These are phyloP conservation scores for Gyrodon lividus DNA, from an alignment of 768 basidiomycete genomes.

Conservation along the genomic window DNA sequence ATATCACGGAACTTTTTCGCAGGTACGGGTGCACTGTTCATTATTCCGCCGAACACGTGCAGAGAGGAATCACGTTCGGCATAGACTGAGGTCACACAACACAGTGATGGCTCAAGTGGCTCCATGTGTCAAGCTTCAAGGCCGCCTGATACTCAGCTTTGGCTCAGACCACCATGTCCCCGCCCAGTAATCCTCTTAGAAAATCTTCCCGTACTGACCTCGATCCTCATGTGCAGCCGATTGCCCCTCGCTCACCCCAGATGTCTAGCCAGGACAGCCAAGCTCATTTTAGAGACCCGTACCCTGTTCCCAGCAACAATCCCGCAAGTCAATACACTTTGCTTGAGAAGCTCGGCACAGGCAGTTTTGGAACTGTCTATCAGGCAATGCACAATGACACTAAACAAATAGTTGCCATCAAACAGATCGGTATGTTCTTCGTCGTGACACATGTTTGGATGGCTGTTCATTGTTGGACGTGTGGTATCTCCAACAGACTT, in stretches of 20 bases:
- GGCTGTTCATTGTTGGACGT: constrained; percentile 3
- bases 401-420: constrained; percentile 94
- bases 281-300: constrained; percentile 51
- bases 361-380: constrained; percentile 96
- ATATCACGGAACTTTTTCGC: too few relatives aligned
- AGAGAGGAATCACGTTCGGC: constrained; percentile 16
- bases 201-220: constrained; percentile 38
- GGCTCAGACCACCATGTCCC: constrained; percentile 43
- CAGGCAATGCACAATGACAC: constrained; percentile 96
- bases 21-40: background rate
- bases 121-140: constrained; percentile 21
- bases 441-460: constrained; percentile 7
- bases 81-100: constrained; percentile 9
- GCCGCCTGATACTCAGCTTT: constrained; percentile 11
- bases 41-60: constrained; percentile 26
- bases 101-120: background rate
- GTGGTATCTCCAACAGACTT: constrained; percentile 58
- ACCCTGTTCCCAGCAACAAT: constrained; percentile 71
- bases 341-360: constrained; percentile 94
- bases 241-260: constrained; percentile 43
- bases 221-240: constrained; percentile 38
- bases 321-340: constrained; percentile 90
- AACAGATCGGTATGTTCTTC: constrained; percentile 84
- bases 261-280: constrained; percentile 43
- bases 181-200: constrained; percentile 37